Percentiles rank a stretch among this genome's conserved stretches.
Conservation (phyloP, 2,329 filamentous ascomycete species). For the Atkinsonella hypoxylon region DNA sequence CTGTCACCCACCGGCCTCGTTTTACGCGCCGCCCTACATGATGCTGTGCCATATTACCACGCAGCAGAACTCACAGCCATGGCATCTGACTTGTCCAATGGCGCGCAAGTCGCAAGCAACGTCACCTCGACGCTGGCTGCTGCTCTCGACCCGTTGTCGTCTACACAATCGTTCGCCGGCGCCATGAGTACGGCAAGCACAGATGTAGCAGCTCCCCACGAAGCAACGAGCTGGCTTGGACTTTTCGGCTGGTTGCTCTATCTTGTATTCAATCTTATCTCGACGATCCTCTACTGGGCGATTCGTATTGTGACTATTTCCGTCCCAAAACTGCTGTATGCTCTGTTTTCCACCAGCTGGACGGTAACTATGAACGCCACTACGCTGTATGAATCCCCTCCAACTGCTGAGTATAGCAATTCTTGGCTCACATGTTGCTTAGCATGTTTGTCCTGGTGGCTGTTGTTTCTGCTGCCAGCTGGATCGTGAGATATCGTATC, state of each 20-base stretch:
- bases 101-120: slow-evolving; percentile 20
- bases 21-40: slow-evolving; percentile 17
- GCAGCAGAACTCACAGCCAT: slow-evolving; percentile 23
- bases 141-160: slow-evolving; percentile 18
- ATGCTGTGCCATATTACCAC: slow-evolving; percentile 22
- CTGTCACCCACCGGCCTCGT: slow-evolving; percentile 10
- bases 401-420: background rate
- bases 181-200: slow-evolving; percentile 24
- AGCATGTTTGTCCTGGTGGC: slow-evolving; percentile 67
- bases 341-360: slow-evolving; percentile 79
- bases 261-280: slow-evolving; percentile 41
- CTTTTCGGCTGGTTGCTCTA: slow-evolving; percentile 43
- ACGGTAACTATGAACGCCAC: slow-evolving; percentile 99
- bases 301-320: slow-evolving; percentile 82
- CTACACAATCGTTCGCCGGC: slow-evolving; percentile 21
- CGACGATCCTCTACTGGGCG: slow-evolving; percentile 59
- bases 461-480: slow-evolving; percentile 75
- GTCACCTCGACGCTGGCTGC: slow-evolving; percentile 21
- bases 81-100: slow-evolving; percentile 29
- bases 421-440: slow-evolving; percentile 10
- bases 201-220: slow-evolving; percentile 22
- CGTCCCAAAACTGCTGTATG: slow-evolving; percentile 79
- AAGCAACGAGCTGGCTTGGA: slow-evolving; percentile 43
- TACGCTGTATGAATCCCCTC: slow-evolving; percentile 54
- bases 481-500: slow-evolving; percentile 90